Evolutionary conservation across 2,329 filamentous ascomycete species (phyloP).

Genomic region (Fusarium guadeloupense): DNA sequence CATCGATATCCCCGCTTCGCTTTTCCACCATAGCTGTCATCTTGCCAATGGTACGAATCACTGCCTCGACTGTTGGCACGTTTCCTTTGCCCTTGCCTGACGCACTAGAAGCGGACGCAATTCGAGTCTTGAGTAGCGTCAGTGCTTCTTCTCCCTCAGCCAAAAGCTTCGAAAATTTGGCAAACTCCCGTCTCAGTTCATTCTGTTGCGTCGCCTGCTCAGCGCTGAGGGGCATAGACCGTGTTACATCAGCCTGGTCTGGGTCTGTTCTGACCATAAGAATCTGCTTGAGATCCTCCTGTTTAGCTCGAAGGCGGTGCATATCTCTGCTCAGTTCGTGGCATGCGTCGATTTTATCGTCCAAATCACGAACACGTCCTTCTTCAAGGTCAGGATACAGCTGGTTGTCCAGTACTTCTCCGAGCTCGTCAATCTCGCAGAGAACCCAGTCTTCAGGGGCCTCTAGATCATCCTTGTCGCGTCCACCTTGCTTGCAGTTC

Average conservation of each 20-base stretch:
- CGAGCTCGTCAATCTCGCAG: constrained; percentile 77
- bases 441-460: constrained; percentile 76
- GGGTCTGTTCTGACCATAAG: constrained; percentile 76
- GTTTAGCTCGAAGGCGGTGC: constrained; percentile 75
- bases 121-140: constrained; percentile 79
- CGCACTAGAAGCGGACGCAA: constrained; percentile 67
- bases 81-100: constrained; percentile 57
- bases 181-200: constrained; percentile 80
- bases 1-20: constrained; percentile 88
- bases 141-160: constrained; percentile 82
- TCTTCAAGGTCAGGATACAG: constrained; percentile 72
- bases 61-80: constrained; percentile 88
- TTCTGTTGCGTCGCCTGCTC: constrained; percentile 87
- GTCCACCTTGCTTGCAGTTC: constrained; percentile 60
- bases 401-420: constrained; percentile 68
- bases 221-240: constrained; percentile 78
- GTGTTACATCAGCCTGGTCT: constrained; percentile 69
- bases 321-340: constrained; percentile 75
- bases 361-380: constrained; percentile 73
- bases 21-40: constrained; percentile 94
- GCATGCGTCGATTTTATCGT: constrained; percentile 74
- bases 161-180: constrained; percentile 76
- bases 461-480: constrained; percentile 75
- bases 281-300: constrained; percentile 81
- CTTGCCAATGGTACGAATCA: constrained; percentile 89